phyloP scores from a whole-genome alignment of 192 early-diverging fungal species.

The Backusella macrospora region DNA sequence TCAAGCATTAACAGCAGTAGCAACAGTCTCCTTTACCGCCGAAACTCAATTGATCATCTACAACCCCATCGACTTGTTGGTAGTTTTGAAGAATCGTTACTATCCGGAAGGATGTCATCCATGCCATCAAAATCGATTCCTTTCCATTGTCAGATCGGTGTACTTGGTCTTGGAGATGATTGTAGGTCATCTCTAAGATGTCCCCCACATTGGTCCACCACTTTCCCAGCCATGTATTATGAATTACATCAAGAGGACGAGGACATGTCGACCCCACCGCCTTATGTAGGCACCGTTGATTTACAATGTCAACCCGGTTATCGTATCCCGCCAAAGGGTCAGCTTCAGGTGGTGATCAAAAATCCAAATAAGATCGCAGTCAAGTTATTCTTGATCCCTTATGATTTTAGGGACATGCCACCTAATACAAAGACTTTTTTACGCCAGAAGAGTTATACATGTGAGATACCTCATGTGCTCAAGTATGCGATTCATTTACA shows the following conservation, averaged over 20 bases:
- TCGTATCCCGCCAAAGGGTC: slow-evolving; percentile 70
- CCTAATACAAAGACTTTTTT: slow-evolving; percentile 71
- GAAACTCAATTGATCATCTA: not conserved
- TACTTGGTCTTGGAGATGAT: slow-evolving; percentile 56
- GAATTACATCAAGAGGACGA: slow-evolving; percentile 61
- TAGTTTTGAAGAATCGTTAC: slow-evolving; percentile 71
- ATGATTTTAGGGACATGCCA: slow-evolving; percentile 79
- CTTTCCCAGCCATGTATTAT: slow-evolving; percentile 78
- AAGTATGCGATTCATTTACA: slow-evolving; percentile 81
- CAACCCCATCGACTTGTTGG: slow-evolving; percentile 46
- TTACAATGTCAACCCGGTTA: slow-evolving; percentile 38
- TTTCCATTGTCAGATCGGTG: slow-evolving; percentile 74
- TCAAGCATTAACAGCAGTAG: not conserved
- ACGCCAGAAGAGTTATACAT: slow-evolving; percentile 73
- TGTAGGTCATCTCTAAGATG: slow-evolving; percentile 61
- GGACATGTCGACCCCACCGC: slow-evolving; percentile 33
- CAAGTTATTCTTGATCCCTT: slow-evolving; percentile 79
- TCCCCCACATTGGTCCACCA: slow-evolving; percentile 62
- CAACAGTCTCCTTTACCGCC: not conserved
- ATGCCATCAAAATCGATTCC: slow-evolving; percentile 71
- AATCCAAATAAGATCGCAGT: slow-evolving; percentile 76
- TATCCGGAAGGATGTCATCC: slow-evolving; percentile 77
- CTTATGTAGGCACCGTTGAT: slow-evolving; percentile 80
- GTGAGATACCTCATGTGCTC: slow-evolving; percentile 33
- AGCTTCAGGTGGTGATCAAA: slow-evolving; percentile 82